Percentiles rank a stretch among this genome's conserved stretches.
Conservation (phyloP, 805 yeast species). For the Metschnikowia colocasiae region DNA sequence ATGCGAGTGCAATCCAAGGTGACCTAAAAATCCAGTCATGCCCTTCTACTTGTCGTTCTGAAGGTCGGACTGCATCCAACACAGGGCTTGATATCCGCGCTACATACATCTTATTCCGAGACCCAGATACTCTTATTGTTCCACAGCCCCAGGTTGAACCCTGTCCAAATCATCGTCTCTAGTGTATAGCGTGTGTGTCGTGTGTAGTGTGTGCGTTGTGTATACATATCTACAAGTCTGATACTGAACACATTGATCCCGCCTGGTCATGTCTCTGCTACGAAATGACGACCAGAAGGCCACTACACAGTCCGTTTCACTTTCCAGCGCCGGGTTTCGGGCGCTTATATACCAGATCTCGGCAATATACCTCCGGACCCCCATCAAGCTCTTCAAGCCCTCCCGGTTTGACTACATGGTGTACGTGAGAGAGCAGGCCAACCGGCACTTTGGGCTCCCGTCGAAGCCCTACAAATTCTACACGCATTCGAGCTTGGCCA, state of each 20-base stretch:
- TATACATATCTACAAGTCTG: too few species aligned
- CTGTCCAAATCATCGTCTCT: not conserved
- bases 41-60: too few species aligned
- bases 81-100: not conserved
- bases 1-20: too few species aligned
- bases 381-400: slow-evolving; percentile 84
- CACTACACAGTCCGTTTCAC: slow-evolving; percentile 57
- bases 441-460: slow-evolving; percentile 42
- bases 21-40: too few species aligned
- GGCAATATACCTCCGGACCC: slow-evolving; percentile 73
- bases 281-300: slow-evolving; percentile 15
- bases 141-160: too few species aligned
- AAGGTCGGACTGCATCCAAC: too few species aligned
- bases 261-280: slow-evolving; percentile 7
- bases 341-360: slow-evolving; percentile 79
- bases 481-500: slow-evolving; percentile 78
- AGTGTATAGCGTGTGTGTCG: too few species aligned
- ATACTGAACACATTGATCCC: too few species aligned
- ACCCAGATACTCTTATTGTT: too few species aligned
- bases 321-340: slow-evolving; percentile 80
- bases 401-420: slow-evolving; percentile 84
- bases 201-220: too few species aligned
- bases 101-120: not conserved
- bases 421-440: slow-evolving; percentile 51
- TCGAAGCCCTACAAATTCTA: slow-evolving; percentile 50